Conservation (phyloP, 805 yeast genomes). For the Barnettozyma sp. region DNA sequence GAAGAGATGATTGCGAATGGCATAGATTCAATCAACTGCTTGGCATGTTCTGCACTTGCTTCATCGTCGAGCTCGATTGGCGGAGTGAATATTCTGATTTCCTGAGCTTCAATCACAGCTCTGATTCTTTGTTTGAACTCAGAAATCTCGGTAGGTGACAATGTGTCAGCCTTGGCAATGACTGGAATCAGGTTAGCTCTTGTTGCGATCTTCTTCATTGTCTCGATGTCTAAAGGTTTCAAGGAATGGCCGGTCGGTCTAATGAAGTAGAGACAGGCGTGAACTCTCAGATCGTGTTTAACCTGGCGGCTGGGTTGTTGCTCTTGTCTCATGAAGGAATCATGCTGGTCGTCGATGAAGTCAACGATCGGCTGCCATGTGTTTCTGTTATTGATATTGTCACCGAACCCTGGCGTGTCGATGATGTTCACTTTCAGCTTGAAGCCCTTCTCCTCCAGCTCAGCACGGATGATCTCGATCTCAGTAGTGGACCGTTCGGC, state of each 20-base stretch:
- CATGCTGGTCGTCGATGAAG: slow-evolving; percentile 88
- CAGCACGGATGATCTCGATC: slow-evolving; percentile 72
- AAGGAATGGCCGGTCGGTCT: slow-evolving; percentile 88
- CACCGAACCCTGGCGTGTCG: slow-evolving; percentile 94
- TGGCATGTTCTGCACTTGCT: slow-evolving; percentile 73
- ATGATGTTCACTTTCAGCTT: slow-evolving; percentile 69
- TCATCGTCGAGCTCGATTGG: slow-evolving; percentile 71
- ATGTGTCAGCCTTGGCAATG: slow-evolving; percentile 34
- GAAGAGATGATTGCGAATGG: slow-evolving; percentile 83
- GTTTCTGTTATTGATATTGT: slow-evolving; percentile 76
- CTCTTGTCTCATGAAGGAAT: slow-evolving; percentile 82
- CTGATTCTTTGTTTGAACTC: slow-evolving; percentile 50
- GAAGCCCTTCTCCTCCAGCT: slow-evolving; percentile 78
- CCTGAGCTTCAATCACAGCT: slow-evolving; percentile 77
- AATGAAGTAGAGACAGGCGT: slow-evolving; percentile 83
- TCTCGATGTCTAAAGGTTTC: slow-evolving; percentile 80
- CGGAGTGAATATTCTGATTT: slow-evolving; percentile 76
- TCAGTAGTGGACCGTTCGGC: slow-evolving; percentile 67
- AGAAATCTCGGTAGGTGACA: slow-evolving; percentile 22
- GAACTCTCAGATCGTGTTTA: slow-evolving; percentile 79
- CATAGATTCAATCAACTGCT: slow-evolving; percentile 73
- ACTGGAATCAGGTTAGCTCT: slow-evolving; percentile 86
- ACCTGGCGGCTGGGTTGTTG: slow-evolving; percentile 74
- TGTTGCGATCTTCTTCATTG: slow-evolving; percentile 74
- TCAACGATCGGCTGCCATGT: slow-evolving; percentile 85